phyloP scores from a whole-genome alignment of 2,329 filamentous ascomycete genomes.

The Ophiostoma sp. region DNA sequence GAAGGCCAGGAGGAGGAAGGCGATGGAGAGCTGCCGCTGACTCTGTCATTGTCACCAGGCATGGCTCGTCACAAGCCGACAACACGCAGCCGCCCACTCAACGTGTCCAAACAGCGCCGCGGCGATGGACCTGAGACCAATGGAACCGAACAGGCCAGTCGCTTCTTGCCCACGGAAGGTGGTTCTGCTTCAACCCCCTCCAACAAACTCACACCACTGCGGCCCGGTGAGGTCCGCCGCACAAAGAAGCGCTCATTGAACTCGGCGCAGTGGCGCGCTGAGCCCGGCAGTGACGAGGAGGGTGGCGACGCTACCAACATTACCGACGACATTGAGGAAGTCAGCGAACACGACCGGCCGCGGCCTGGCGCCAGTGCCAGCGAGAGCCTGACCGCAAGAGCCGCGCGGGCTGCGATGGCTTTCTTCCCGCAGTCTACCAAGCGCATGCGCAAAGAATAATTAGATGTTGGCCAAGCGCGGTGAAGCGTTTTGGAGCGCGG shows the following conservation, averaged over 20 bases:
- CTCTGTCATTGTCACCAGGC: slow-evolving; percentile 24
- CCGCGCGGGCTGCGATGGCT: neutral
- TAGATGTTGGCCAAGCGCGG: neutral
- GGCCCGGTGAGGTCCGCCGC: slow-evolving; percentile 10
- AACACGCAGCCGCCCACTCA: slow-evolving; percentile 4
- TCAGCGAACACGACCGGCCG: slow-evolving; percentile 11
- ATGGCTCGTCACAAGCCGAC: slow-evolving; percentile 10
- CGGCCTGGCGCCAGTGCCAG: neutral
- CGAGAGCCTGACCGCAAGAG: neutral
- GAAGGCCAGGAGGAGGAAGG: neutral
- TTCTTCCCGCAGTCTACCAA: slow-evolving; percentile 17
- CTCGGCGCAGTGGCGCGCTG: slow-evolving; percentile 18
- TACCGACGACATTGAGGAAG: slow-evolving; percentile 27
- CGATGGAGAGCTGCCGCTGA: neutral
- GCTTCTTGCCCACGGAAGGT: neutral
- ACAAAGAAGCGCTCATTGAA: slow-evolving; percentile 22
- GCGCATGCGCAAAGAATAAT: neutral
- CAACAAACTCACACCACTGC: neutral
- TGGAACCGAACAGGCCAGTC: neutral
- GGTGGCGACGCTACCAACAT: neutral
- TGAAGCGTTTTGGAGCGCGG: neutral
- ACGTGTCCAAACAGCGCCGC: neutral
- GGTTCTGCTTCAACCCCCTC: neutral
- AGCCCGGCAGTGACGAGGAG: neutral
- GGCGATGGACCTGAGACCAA: neutral